Evolutionary conservation across 2,329 filamentous ascomycete species (phyloP), one percentile per base, ranked within the genome.

Genomic region (Cladosporium austrohemisphaericum): DNA sequence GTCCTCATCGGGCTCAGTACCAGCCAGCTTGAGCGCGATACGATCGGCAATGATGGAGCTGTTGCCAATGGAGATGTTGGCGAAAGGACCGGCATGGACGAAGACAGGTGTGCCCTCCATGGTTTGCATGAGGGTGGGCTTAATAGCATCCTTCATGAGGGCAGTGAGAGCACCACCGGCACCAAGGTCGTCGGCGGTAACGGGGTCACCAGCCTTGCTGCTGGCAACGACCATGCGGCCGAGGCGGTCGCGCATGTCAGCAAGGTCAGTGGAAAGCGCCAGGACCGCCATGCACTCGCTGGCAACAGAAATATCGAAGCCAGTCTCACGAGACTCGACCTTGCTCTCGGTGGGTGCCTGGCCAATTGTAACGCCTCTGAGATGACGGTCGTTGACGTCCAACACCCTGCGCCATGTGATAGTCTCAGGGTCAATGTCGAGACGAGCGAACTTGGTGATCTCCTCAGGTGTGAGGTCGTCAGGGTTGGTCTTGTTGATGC

Each of bases 211-310:
- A 57, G 75, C 77, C 62, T 78, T 83, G 33, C 91, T 96, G 53
- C 85, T 91, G 51, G 88, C 93, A 57, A 98, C 85, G 2, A 98
- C 93, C 90, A 98, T 97, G 58, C 87, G 83, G 49, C 93, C 93
- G 23, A 98, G 81, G 52, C 93, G 85, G 70, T 96, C 91, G 51
- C 93, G 83, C 84, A 98, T 87, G 63, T 98, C 93, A 25, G 76
- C 74, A 54, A 97, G 77, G 65, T 85, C 83, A 56, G 89, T 96
- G 73, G 89, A 94, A 58, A 98, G 80, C 8, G 93, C 93, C 50
- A 98, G 82, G 54, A 98, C 95, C 53, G 93, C 93, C 93, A 98
- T 98, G 68, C 90, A 95, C 70, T 97, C 93, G 68, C 88, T 94
- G 33, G 93, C 93, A 23, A 98, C 93, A 1, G 92, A 95, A 58